Conservation (phyloP, 2,329 filamentous ascomycete genomes). For the Helotiales sp. region DNA sequence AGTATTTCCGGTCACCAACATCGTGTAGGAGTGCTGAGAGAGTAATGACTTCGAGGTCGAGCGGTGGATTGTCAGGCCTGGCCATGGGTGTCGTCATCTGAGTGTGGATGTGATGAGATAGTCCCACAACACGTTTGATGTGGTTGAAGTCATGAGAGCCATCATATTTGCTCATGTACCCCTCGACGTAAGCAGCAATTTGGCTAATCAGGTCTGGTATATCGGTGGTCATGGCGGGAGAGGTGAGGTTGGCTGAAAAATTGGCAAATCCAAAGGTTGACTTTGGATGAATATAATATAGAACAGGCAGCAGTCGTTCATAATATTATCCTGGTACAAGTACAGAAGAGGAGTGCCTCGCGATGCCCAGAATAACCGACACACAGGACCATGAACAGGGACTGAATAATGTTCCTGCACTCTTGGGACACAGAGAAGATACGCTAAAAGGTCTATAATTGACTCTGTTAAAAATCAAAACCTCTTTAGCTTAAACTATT, state of each 20-base stretch:
- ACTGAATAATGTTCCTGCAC: too few relatives aligned
- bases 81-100: constrained; percentile 48
- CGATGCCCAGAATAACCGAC: too few relatives aligned
- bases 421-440: too few relatives aligned
- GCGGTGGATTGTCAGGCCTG: constrained; percentile 26
- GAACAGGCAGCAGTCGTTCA: too few relatives aligned
- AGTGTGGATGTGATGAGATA: constrained; percentile 48
- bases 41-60: constrained; percentile 59
- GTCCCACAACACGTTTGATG: constrained; percentile 72
- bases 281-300: too few relatives aligned
- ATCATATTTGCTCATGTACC: constrained; percentile 70
- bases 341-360: too few relatives aligned
- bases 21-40: constrained; percentile 80
- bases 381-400: too few relatives aligned
- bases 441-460: too few relatives aligned
- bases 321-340: too few relatives aligned
- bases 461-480: too few relatives aligned
- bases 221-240: neutral
- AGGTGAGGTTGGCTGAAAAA: neutral
- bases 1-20: constrained; percentile 80
- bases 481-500: too few relatives aligned
- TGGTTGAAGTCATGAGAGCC: constrained; percentile 85
- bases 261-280: neutral
- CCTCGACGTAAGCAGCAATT: constrained; percentile 61
- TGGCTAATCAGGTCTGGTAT: constrained; percentile 44